Evolutionary conservation across 2,329 filamentous ascomycete genomes (phyloP).

Genomic region (Curvularia lunata): DNA sequence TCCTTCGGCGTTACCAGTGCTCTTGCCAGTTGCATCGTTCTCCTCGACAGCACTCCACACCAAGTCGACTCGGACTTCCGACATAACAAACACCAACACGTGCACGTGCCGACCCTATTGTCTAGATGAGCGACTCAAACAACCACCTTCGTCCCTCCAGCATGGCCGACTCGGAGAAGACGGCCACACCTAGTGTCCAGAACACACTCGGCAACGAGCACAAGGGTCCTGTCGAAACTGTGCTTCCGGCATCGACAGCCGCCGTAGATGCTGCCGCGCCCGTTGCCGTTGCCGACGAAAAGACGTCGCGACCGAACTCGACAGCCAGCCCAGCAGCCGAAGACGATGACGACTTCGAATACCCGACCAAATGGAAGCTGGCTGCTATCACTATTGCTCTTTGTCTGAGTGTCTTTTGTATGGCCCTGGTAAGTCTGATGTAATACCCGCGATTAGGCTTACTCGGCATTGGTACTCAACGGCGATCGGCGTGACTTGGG

Average conservation of each 20-base stretch:
- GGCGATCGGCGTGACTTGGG: slow-evolving; percentile 7
- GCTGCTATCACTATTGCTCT: slow-evolving; percentile 43
- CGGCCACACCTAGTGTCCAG: slow-evolving; percentile 36
- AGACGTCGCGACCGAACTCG: slow-evolving; percentile 26
- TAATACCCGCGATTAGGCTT: not conserved
- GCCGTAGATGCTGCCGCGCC: slow-evolving; percentile 28
- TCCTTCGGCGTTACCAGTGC: not conserved
- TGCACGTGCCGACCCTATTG: not conserved
- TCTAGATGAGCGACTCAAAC: slow-evolving; percentile 34
- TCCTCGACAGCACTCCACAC: not conserved
- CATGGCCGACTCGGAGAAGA: slow-evolving; percentile 45
- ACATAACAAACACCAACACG: not conserved
- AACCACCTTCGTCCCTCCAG: slow-evolving; percentile 36
- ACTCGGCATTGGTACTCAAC: slow-evolving; percentile 2
- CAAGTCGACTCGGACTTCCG: not conserved
- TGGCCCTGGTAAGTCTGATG: slow-evolving; percentile 42
- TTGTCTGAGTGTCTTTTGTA: slow-evolving; percentile 48
- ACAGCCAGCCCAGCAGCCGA: slow-evolving; percentile 16
- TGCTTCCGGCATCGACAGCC: slow-evolving; percentile 29
- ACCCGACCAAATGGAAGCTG: slow-evolving; percentile 45
- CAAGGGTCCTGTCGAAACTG: slow-evolving; percentile 35
- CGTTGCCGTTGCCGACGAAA: slow-evolving; percentile 4
- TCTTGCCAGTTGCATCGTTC: not conserved
- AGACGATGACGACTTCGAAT: slow-evolving; percentile 42
- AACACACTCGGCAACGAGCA: slow-evolving; percentile 31